These are phyloP conservation scores for Flammula alnicola DNA, from an alignment of 1,284 basidiomycete genomes.

Conservation along the genomic window DNA sequence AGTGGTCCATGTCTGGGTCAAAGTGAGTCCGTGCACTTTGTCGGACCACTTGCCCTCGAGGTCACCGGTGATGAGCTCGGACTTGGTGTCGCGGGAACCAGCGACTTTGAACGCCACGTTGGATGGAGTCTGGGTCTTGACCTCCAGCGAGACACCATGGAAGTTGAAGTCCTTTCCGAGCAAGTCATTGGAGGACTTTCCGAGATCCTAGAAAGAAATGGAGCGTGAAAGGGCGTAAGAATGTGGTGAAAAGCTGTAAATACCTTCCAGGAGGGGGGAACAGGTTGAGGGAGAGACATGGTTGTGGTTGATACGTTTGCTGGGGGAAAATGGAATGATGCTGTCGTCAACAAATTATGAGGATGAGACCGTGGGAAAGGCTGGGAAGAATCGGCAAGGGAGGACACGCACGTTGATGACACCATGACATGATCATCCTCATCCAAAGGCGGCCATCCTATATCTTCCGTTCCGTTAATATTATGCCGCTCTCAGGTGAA, in stretches of 20 bases:
- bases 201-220: conserved; percentile 73
- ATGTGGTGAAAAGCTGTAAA: conserved; percentile 41
- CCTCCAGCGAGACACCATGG: conserved; percentile 79
- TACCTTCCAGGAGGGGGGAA: conserved; percentile 94
- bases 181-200: conserved; percentile 96
- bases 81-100: conserved; percentile 78
- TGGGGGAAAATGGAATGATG: conserved; percentile 17
- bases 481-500: not conserved
- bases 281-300: conserved; percentile 87
- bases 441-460: not conserved
- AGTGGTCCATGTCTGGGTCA: conserved; percentile 97
- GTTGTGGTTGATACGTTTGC: conserved; percentile 24
- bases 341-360: conserved; percentile 40
- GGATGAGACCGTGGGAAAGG: conserved; percentile 27
- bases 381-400: conserved; percentile 25
- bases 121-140: conserved; percentile 95
- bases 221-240: not conserved
- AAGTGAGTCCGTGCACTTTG: conserved; percentile 86
- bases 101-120: conserved; percentile 89
- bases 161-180: conserved; percentile 94
- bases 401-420: conserved; percentile 22
- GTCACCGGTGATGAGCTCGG: conserved; percentile 78
- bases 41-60: conserved; percentile 92
- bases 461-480: not conserved
- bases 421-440: not conserved